Conservation (phyloP, 768 basidiomycete species). For the Coprinellus micaceus region DNA sequence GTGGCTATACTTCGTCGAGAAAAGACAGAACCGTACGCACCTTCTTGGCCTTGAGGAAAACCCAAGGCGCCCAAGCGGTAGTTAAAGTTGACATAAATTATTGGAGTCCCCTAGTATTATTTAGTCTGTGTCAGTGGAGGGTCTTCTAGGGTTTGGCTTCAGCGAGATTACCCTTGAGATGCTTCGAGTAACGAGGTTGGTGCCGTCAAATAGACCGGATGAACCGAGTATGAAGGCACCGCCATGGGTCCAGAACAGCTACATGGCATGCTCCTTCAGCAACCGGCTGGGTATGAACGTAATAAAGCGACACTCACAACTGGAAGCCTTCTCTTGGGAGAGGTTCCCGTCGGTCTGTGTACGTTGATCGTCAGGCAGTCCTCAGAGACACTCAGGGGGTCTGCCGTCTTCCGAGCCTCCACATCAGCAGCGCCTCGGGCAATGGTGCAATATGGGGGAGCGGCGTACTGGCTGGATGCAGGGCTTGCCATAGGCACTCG, state of each 20-base stretch:
- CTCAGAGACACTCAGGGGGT: slow-evolving; percentile 36
- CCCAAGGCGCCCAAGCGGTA: slow-evolving; percentile 47
- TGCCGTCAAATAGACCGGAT: slow-evolving; percentile 29
- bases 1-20: background rate
- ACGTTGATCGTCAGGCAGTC: slow-evolving; percentile 61
- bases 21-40: slow-evolving; percentile 9
- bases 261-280: background rate
- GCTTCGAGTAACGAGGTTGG: slow-evolving; percentile 33
- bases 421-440: background rate
- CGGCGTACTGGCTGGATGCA: slow-evolving; percentile 47
- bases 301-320: slow-evolving; percentile 26
- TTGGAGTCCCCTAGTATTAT: slow-evolving; percentile 33
- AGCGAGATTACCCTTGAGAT: slow-evolving; percentile 32
- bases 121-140: background rate
- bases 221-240: slow-evolving; percentile 31
- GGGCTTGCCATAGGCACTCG: slow-evolving; percentile 40
- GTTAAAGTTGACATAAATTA: slow-evolving; percentile 39
- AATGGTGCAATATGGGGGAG: background rate
- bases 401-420: background rate
- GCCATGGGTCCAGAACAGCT: slow-evolving; percentile 43
- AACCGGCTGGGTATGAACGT: too few species aligned
- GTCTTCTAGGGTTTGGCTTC: background rate
- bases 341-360: slow-evolving; percentile 42
- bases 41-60: slow-evolving; percentile 39
- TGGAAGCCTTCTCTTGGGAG: slow-evolving; percentile 29